Conservation (phyloP, 768 basidiomycete genomes). For the Obba rivulosa region DNA sequence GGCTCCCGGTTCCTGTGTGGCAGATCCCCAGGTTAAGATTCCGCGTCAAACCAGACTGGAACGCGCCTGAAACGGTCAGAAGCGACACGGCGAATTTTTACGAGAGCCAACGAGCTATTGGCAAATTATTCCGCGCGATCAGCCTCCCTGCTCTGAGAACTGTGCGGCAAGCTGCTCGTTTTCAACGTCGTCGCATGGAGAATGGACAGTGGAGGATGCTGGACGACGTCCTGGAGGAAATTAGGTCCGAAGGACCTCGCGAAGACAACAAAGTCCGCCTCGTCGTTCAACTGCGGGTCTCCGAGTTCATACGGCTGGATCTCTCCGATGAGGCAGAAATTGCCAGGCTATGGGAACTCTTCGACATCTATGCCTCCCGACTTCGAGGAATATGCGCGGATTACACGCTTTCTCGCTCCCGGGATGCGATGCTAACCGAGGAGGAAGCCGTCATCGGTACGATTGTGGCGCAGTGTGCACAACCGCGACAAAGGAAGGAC, state of each 20-base stretch:
- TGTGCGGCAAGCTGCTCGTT: slow-evolving; percentile 9
- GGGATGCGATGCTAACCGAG: slow-evolving; percentile 43
- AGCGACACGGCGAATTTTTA: slow-evolving; percentile 21
- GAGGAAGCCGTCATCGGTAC: slow-evolving; percentile 65
- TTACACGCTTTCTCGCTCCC: slow-evolving; percentile 41
- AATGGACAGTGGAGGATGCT: slow-evolving; percentile 2
- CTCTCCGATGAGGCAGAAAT: slow-evolving; percentile 4
- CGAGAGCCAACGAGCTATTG: slow-evolving; percentile 49
- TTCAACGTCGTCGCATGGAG: slow-evolving; percentile 16
- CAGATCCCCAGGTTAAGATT: slow-evolving; percentile 40
- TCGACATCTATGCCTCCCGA: slow-evolving; percentile 37
- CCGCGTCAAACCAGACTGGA: slow-evolving; percentile 53
- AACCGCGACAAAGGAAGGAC: slow-evolving; percentile 48
- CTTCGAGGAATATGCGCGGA: slow-evolving; percentile 43
- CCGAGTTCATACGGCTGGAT: slow-evolving; percentile 15
- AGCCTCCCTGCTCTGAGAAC: slow-evolving; percentile 37
- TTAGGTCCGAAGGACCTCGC: slow-evolving; percentile 2
- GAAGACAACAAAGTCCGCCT: slow-evolving; percentile 7
- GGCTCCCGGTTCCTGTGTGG: slow-evolving; percentile 24
- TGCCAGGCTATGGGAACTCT: slow-evolving; percentile 14
- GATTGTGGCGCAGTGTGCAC: slow-evolving; percentile 57
- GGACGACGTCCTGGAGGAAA: slow-evolving; percentile 23
- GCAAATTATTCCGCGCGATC: slow-evolving; percentile 56
- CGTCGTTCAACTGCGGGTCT: slow-evolving; percentile 17
- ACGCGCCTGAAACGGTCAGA: slow-evolving; percentile 53